phyloP scores from a whole-genome alignment of 352 stramenopile species.

The Pythium dissotocum region DNA sequence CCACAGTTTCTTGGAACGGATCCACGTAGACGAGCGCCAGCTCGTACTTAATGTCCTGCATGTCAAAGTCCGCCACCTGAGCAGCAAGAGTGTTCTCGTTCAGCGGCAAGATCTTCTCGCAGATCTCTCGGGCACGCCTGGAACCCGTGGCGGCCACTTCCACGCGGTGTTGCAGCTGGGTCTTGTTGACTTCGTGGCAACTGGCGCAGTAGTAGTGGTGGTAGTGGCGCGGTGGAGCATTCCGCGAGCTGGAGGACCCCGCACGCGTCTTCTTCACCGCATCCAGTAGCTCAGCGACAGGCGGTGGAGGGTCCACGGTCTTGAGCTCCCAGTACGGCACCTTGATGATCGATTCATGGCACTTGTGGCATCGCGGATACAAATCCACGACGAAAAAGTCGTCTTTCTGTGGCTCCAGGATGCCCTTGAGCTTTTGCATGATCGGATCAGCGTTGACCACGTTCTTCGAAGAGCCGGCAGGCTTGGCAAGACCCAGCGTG shows the following conservation, averaged over 20 bases:
- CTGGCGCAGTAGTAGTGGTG: constrained; percentile 77
- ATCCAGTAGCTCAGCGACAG: constrained; percentile 80
- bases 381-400: constrained; percentile 99
- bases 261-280: constrained; percentile 72
- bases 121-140: constrained; percentile 68
- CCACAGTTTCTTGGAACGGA: constrained; percentile 21
- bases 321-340: constrained; percentile 85
- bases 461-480: constrained; percentile 61
- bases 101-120: constrained; percentile 56
- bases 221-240: constrained; percentile 73
- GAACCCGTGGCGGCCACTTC: constrained; percentile 63
- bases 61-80: constrained; percentile 68
- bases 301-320: constrained; percentile 53
- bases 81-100: constrained; percentile 59
- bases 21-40: constrained; percentile 59
- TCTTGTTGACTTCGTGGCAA: constrained; percentile 80
- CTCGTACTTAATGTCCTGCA: constrained; percentile 85
- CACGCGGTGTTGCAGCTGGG: constrained; percentile 70
- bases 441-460: constrained; percentile 91
- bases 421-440: constrained; percentile 97
- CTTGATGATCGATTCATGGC: constrained; percentile 78
- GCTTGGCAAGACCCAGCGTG: constrained; percentile 34
- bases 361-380: constrained; percentile 90
- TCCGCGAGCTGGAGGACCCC: constrained; percentile 63
- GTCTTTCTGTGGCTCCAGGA: constrained; percentile 98